phyloP scores from a whole-genome alignment of 306 rosid species.

The Dalbergia oliveri region DNA sequence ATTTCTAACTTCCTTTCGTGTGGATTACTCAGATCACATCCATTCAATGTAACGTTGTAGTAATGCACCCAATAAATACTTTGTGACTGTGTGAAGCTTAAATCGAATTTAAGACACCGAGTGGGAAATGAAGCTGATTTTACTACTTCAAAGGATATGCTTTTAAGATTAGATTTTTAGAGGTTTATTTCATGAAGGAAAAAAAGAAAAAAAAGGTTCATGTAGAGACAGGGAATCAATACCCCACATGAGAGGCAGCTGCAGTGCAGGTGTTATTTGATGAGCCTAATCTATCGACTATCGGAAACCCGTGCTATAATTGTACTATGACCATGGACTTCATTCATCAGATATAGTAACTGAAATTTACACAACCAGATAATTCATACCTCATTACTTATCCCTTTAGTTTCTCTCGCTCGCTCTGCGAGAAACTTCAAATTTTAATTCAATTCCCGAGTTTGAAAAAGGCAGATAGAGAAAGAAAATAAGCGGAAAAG shows the following conservation, averaged over 20 bases:
- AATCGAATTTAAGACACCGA: too few relatives aligned
- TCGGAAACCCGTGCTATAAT: not conserved
- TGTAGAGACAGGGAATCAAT: constrained; percentile 4
- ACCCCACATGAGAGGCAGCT: not conserved
- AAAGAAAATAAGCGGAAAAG: too few relatives aligned
- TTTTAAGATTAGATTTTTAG: not conserved
- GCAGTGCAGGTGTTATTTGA: too few relatives aligned
- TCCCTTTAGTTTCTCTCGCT: not conserved
- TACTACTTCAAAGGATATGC: not conserved
- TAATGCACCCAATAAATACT: not conserved
- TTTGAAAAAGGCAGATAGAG: not conserved
- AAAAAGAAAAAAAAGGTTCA: too few relatives aligned
- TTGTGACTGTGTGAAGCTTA: not conserved
- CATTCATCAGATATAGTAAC: not conserved
- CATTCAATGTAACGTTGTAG: constrained; percentile 6
- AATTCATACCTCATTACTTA: not conserved
- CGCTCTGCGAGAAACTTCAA: not conserved
- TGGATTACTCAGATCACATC: constrained; percentile 10
- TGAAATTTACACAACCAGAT: not conserved
- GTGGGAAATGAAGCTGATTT: not conserved
- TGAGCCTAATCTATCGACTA: too few relatives aligned
- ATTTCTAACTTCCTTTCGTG: not conserved
- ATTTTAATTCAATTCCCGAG: not conserved
- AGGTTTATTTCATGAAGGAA: not conserved
- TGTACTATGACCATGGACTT: constrained; percentile 22